Evolutionary conservation across 129 eudicot species (phyloP).

Genomic region (Flaveria robusta): DNA sequence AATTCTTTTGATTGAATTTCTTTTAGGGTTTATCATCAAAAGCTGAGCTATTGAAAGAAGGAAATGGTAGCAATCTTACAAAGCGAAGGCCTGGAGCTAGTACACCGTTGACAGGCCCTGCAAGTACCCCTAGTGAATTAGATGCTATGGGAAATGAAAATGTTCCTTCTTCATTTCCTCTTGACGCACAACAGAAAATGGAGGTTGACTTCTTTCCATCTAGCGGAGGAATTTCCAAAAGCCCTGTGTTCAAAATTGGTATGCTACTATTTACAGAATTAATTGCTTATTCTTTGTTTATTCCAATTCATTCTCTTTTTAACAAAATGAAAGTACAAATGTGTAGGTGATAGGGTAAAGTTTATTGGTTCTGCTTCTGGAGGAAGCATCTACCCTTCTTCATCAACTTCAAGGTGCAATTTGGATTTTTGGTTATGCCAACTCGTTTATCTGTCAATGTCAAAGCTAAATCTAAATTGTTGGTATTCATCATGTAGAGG

Average conservation of each 20-base stretch:
- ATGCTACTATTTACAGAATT: not conserved
- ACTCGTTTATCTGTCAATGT: not conserved
- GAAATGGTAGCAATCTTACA: conserved; percentile 34
- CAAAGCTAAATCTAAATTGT: not conserved
- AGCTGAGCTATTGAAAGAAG: conserved; percentile 67
- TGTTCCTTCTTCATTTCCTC: conserved; percentile 36
- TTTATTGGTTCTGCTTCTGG: conserved; percentile 43
- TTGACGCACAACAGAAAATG: conserved; percentile 50
- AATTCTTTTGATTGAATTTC: conserved; percentile 19
- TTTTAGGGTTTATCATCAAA: conserved; percentile 61
- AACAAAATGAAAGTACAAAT: conserved; percentile 22
- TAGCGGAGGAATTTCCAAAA: conserved; percentile 51
- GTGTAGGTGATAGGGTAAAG: conserved; percentile 79
- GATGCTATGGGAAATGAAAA: conserved; percentile 40
- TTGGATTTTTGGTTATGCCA: conserved; percentile 8
- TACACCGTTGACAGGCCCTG: conserved; percentile 11
- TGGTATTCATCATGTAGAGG: not conserved
- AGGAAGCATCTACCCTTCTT: conserved; percentile 47
- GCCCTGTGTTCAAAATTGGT: conserved; percentile 53
- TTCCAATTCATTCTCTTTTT: not conserved
- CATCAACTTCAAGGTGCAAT: conserved; percentile 60
- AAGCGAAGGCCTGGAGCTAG: conserved; percentile 44
- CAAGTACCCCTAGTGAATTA: conserved; percentile 49
- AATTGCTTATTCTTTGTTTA: conserved; percentile 22
- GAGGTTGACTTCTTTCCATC: conserved; percentile 48